Evolutionary conservation across 2,329 filamentous ascomycete species (phyloP).

Genomic region (Alternaria novae-zelandiae): DNA sequence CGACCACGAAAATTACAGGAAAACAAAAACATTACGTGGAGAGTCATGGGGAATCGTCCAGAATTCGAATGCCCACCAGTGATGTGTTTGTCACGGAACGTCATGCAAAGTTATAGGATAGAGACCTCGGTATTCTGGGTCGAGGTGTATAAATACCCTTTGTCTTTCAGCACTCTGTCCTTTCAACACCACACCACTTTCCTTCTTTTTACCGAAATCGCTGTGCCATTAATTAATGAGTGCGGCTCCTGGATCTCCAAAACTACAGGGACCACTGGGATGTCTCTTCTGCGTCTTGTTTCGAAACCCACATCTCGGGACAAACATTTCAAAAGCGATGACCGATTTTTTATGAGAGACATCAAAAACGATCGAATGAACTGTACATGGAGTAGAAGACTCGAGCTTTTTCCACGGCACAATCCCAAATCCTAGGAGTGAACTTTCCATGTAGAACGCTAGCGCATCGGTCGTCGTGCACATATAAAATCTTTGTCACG

Average conservation of each 20-base stretch:
- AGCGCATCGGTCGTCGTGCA: not conserved
- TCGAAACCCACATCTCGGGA: not conserved
- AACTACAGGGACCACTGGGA: not conserved
- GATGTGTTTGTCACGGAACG: not conserved
- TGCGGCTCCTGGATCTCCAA: not conserved
- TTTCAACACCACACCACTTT: not conserved
- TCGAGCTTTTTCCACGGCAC: not conserved
- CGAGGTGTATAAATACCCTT: not conserved
- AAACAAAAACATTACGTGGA: too few relatives aligned
- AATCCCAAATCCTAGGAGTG: not conserved
- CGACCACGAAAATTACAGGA: too few relatives aligned
- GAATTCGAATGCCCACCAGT: too few relatives aligned
- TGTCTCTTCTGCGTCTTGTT: not conserved
- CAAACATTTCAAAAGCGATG: not conserved
- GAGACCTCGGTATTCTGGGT: not conserved
- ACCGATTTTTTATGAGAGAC: rapidly evolving
- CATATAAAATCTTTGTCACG: not conserved
- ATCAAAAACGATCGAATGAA: not conserved
- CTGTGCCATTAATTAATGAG: not conserved
- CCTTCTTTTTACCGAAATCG: not conserved
- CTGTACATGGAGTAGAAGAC: not conserved
- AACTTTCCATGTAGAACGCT: not conserved
- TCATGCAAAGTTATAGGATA: not conserved
- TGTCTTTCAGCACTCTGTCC: rapidly evolving
- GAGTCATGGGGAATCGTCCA: too few relatives aligned